These are phyloP conservation scores for Hygrophorus pudorinus DNA, from an alignment of 768 basidiomycete species.

Conservation along the genomic window DNA sequence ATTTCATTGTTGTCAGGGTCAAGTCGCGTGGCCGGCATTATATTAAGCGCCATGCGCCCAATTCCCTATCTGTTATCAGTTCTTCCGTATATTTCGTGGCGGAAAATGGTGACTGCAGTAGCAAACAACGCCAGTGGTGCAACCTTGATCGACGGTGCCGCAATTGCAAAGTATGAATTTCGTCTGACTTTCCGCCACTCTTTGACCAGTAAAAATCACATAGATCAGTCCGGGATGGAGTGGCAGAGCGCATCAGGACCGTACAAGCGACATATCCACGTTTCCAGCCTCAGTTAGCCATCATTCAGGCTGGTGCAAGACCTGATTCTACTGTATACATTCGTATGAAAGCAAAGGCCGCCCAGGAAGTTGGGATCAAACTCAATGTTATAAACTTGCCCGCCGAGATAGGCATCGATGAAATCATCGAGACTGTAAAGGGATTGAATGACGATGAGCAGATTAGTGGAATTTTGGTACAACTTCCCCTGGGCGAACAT, in stretches of 20 bases:
- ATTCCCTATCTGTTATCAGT: no score
- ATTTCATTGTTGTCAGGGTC: no score
- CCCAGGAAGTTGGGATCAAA: conserved; percentile 86
- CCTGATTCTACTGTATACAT: conserved; percentile 90
- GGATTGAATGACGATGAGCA: conserved; percentile 75
- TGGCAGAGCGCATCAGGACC: conserved; percentile 58
- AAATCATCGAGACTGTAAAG: conserved; percentile 68
- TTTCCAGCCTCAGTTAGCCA: conserved; percentile 83
- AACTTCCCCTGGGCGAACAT: conserved; percentile 85
- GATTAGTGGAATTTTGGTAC: conserved; percentile 87
- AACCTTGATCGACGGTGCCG: background rate
- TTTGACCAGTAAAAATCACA: conserved; percentile 8
- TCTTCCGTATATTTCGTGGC: no score
- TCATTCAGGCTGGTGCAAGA: conserved; percentile 89
- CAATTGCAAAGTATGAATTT: background rate
- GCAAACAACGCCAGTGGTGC: background rate
- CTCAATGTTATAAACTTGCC: conserved; percentile 72
- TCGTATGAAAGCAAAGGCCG: conserved; percentile 96
- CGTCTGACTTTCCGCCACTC: conserved; percentile 1
- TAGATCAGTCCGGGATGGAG: conserved; percentile 73
- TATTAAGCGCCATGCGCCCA: no score
- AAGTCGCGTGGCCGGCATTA: no score
- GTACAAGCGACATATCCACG: conserved; percentile 66
- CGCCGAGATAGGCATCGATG: conserved; percentile 59
- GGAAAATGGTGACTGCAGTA: background rate